Percentiles rank a stretch among this genome's conserved stretches.
Conservation (phyloP, 2,329 filamentous ascomycete species). For the Trichoderma citrinoviride region DNA sequence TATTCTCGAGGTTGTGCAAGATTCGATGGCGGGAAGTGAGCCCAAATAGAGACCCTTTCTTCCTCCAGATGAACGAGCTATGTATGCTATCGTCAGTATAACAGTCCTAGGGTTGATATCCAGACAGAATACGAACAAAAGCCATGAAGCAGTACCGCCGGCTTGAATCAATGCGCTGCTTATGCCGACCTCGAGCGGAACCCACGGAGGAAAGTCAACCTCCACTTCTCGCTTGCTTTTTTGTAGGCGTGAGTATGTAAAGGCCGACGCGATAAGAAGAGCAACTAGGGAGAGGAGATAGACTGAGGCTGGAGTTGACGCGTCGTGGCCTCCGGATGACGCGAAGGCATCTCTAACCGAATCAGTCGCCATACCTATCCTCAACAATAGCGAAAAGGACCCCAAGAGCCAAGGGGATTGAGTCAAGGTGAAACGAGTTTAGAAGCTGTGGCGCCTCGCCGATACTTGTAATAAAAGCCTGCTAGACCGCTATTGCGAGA, state of each 20-base stretch:
- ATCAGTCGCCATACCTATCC: not conserved
- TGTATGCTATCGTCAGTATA: not conserved
- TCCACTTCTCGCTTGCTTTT: not conserved
- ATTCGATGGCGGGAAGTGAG: conserved; percentile 26
- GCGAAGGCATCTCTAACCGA: not conserved
- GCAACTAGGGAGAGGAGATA: not conserved
- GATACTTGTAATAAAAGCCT: not conserved
- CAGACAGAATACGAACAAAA: not conserved
- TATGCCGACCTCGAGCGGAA: conserved; percentile 2
- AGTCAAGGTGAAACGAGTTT: not conserved
- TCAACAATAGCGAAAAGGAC: too few species aligned
- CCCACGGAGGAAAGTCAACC: not conserved
- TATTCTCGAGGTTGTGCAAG: conserved; percentile 22
- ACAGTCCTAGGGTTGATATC: too few species aligned
- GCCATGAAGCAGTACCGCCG: not conserved
- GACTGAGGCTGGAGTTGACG: not conserved
- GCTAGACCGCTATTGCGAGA: not conserved
- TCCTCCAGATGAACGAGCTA: not conserved
- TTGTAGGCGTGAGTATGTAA: not conserved
- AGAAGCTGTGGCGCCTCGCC: not conserved
- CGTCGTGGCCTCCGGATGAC: not conserved
- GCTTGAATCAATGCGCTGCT: conserved; percentile 3
- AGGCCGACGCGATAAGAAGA: not conserved
- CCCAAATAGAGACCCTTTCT: conserved; percentile 24
- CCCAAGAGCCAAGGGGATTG: not conserved